phyloP scores from a whole-genome alignment of 495 filamentous ascomycete genomes.

The Hypoxylon lienhwacheense region DNA sequence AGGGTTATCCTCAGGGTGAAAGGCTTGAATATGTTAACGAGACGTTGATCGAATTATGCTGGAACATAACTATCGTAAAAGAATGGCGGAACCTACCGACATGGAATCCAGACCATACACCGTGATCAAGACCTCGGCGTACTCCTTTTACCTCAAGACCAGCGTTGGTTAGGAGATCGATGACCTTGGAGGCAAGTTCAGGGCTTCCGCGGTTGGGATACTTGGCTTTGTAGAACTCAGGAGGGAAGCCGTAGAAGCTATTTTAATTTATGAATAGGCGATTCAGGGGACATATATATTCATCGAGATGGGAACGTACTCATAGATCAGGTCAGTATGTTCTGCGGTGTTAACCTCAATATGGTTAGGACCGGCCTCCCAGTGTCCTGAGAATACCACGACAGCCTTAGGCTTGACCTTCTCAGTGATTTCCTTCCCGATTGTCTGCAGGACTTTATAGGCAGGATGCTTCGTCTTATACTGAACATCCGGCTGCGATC shows the following conservation, averaged over 20 bases:
- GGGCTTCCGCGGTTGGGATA: constrained; percentile 71
- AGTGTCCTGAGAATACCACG: constrained; percentile 87
- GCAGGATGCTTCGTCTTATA: constrained; percentile 73
- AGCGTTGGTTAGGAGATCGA: constrained; percentile 58
- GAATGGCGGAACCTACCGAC: constrained; percentile 40
- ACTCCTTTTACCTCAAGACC: constrained; percentile 67
- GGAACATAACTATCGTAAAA: background rate
- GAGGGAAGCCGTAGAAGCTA: constrained; percentile 79
- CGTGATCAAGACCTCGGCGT: constrained; percentile 76
- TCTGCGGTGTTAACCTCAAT: constrained; percentile 75
- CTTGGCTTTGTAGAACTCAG: constrained; percentile 60
- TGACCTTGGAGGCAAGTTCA: constrained; percentile 65
- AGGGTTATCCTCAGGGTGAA: constrained; percentile 72
- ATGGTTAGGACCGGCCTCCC: constrained; percentile 63
- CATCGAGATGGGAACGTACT: constrained; percentile 52
- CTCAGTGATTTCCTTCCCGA: constrained; percentile 78
- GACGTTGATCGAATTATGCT: background rate
- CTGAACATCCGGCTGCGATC: constrained; percentile 68
- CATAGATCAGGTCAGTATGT: constrained; percentile 75
- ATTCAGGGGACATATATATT: background rate
- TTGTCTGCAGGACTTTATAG: constrained; percentile 65
- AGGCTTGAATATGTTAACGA: constrained; percentile 44
- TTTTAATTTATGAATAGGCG: constrained; percentile 12
- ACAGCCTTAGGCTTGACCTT: constrained; percentile 79
- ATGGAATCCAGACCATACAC: constrained; percentile 75